Percentiles rank a stretch among this genome's conserved stretches.
Evolutionary conservation across 2,329 filamentous ascomycete species (phyloP).

Genomic region (Alternaria gansuensis): DNA sequence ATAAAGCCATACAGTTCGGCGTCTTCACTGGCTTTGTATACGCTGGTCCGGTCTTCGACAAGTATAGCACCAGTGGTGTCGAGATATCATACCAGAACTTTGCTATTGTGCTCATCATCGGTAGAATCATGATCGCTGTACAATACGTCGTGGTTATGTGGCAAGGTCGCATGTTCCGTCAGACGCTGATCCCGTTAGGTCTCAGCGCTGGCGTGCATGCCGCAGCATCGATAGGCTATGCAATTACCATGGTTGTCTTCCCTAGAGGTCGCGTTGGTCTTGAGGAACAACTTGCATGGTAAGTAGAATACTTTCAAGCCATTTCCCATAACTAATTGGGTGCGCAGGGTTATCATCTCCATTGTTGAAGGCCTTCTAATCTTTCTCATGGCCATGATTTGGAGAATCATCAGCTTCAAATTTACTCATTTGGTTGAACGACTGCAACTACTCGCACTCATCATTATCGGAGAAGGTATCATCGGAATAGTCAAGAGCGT

Average conservation of each 20-base stretch:
- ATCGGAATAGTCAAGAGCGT: conserved; percentile 61
- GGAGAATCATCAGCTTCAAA: conserved; percentile 65
- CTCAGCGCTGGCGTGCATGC: conserved; percentile 30
- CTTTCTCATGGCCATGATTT: conserved; percentile 47
- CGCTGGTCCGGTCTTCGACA: conserved; percentile 58
- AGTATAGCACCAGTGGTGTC: conserved; percentile 31
- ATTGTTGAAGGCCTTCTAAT: conserved; percentile 35
- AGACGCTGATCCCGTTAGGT: conserved; percentile 32
- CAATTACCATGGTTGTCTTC: conserved; percentile 25
- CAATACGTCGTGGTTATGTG: conserved; percentile 38
- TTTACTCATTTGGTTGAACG: conserved; percentile 68
- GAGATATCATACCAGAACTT: conserved; percentile 28
- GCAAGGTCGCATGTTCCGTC: conserved; percentile 33
- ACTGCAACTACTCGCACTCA: conserved; percentile 67
- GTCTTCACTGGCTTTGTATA: conserved; percentile 72
- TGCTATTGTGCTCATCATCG: conserved; percentile 31
- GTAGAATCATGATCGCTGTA: conserved; percentile 27
- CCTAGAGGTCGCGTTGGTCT: conserved; percentile 22
- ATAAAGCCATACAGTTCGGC: conserved; percentile 68
- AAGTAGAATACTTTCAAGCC: not conserved
- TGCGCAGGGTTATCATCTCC: conserved; percentile 28
- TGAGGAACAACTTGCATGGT: conserved; percentile 33
- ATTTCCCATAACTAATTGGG: conserved; percentile 5
- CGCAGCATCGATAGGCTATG: conserved; percentile 26
- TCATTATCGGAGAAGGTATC: conserved; percentile 70